phyloP scores from a whole-genome alignment of 1,139 yeast genomes.

The Hyphopichia burtonii region DNA sequence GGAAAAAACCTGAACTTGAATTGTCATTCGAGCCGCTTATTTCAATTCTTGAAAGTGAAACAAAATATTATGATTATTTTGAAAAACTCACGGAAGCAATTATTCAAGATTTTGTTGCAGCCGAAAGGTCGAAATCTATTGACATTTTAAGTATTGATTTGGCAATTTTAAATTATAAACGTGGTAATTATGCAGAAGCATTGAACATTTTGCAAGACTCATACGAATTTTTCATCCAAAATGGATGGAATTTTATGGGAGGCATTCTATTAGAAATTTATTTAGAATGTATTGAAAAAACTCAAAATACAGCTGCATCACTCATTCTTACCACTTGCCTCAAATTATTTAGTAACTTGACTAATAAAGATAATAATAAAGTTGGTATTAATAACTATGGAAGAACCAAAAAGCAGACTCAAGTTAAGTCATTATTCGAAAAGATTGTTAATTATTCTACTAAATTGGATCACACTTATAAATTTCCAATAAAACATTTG shows the following conservation, averaged over 20 bases:
- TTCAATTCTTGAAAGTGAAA: constrained; percentile 14
- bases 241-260: constrained; percentile 79
- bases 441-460: constrained; percentile 21
- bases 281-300: constrained; percentile 59
- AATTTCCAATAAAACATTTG: constrained; percentile 28
- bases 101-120: constrained; percentile 45
- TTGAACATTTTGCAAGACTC: constrained; percentile 63
- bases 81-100: constrained; percentile 43
- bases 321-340: constrained; percentile 31
- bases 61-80: constrained; percentile 20
- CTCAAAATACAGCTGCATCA: constrained; percentile 17
- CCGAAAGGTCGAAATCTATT: constrained; percentile 59
- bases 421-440: constrained; percentile 20
- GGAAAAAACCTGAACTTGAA: constrained; percentile 1
- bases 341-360: constrained; percentile 33
- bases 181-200: constrained; percentile 58
- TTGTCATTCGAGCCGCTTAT: constrained; percentile 15
- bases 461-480: constrained; percentile 15
- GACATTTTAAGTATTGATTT: constrained; percentile 80
- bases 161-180: constrained; percentile 66
- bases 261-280: constrained; percentile 62
- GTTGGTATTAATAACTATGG: constrained; percentile 32
- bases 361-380: constrained; percentile 11
- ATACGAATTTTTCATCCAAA: constrained; percentile 61
- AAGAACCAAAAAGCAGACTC: constrained; percentile 18